phyloP scores from a whole-genome alignment of 345 rosid species.

The Aegle marmelos region DNA sequence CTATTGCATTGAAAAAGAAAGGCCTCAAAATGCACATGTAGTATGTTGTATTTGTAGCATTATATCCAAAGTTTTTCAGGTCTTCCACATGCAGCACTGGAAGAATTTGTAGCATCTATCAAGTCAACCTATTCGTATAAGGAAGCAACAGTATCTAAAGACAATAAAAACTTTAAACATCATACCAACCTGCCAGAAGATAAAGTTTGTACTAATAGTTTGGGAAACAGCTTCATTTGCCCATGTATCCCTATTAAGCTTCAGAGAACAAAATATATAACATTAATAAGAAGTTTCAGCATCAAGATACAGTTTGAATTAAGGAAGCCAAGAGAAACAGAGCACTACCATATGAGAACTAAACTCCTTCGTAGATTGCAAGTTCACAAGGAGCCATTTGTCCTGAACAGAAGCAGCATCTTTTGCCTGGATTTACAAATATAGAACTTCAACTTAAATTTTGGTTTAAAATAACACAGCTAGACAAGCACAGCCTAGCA shows the following conservation, averaged over 20 bases:
- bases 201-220: conserved; percentile 79
- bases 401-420: conserved; percentile 65
- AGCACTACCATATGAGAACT: conserved; percentile 84
- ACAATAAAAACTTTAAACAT: not conserved
- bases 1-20: not conserved
- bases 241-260: conserved; percentile 99
- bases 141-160: not conserved
- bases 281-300: not conserved
- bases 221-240: conserved; percentile 94
- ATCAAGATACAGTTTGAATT: not conserved
- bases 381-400: conserved; percentile 94
- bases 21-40: not conserved
- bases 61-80: too few relatives aligned
- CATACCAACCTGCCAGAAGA: conserved; percentile 90
- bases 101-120: not conserved
- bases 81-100: not conserved
- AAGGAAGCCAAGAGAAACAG: not conserved
- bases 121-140: not conserved
- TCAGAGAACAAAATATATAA: conserved; percentile 29
- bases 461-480: conserved; percentile 2
- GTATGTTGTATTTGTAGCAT: too few relatives aligned
- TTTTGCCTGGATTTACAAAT: conserved; percentile 60
- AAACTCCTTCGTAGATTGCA: conserved; percentile 89
- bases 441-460: conserved; percentile 4
- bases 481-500: not conserved